Conservation (phyloP, 1,284 basidiomycete species). For the Ganoderma resinaceum region DNA sequence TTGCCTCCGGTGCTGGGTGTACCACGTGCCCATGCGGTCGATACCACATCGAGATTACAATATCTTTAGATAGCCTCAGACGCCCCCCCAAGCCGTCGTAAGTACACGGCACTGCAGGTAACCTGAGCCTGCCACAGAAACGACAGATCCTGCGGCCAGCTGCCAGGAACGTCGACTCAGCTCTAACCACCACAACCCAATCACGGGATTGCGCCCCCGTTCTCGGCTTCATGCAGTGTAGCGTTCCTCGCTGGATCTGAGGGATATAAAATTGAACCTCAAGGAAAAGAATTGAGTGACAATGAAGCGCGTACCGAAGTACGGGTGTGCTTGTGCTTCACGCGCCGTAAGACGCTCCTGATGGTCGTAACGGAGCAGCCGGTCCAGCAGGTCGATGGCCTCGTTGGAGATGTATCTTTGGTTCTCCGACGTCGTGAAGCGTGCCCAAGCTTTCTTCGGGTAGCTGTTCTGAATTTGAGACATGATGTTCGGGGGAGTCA, state of each 20-base stretch:
- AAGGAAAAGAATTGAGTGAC: slow-evolving; percentile 22
- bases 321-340: slow-evolving; percentile 89
- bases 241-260: slow-evolving; percentile 69
- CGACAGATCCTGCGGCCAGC: slow-evolving; percentile 10
- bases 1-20: slow-evolving; percentile 10
- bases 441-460: slow-evolving; percentile 92
- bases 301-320: slow-evolving; percentile 70
- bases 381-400: slow-evolving; percentile 97
- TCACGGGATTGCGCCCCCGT: slow-evolving; percentile 78
- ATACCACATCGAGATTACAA: slow-evolving; percentile 28
- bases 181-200: slow-evolving; percentile 30
- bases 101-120: slow-evolving; percentile 24
- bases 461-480: slow-evolving; percentile 58
- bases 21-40: slow-evolving; percentile 21
- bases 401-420: slow-evolving; percentile 98
- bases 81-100: slow-evolving; percentile 27
- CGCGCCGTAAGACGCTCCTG: slow-evolving; percentile 95
- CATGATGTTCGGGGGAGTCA: slow-evolving; percentile 17
- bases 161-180: slow-evolving; percentile 13
- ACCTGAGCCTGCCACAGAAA: background rate
- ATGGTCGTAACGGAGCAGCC: slow-evolving; percentile 95
- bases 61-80: slow-evolving; percentile 29
- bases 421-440: slow-evolving; percentile 94
- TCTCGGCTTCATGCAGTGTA: slow-evolving; percentile 61
- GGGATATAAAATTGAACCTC: slow-evolving; percentile 31